A percentile compares a stretch with the other conserved stretches of the same genome.
phyloP scores from a whole-genome alignment of 176 grass and related monocot species.

The Secale cereale region DNA sequence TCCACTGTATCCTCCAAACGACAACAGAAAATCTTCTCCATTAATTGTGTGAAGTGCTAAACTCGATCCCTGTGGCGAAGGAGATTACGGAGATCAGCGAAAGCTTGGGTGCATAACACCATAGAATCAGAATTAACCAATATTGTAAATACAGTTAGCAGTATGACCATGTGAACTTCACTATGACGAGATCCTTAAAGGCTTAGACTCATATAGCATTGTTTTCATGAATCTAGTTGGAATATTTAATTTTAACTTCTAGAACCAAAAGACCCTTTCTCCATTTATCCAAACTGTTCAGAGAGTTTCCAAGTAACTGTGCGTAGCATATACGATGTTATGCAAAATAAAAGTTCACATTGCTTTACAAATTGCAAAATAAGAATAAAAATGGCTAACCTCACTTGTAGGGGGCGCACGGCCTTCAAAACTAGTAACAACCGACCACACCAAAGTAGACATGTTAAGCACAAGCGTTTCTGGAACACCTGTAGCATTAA shows the following conservation, averaged over 20 bases:
- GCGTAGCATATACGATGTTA: not conserved
- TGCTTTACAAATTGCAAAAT: not conserved
- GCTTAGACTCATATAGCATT: not conserved
- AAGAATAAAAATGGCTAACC: conserved; percentile 44
- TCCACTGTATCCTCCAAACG: conserved; percentile 99
- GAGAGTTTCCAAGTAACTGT: not conserved
- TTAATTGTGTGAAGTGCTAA: conserved; percentile 59
- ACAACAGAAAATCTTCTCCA: conserved; percentile 78
- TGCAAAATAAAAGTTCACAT: not conserved
- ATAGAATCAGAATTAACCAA: not conserved
- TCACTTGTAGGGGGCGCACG: conserved; percentile 83
- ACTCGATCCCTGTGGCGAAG: conserved; percentile 68
- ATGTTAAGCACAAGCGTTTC: conserved; percentile 96
- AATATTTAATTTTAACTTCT: conserved; percentile 17
- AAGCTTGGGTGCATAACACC: conserved; percentile 21
- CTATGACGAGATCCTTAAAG: not conserved
- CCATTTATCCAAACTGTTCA: not conserved
- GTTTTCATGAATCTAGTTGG: not conserved
- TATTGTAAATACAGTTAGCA: not conserved
- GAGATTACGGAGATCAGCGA: conserved; percentile 19
- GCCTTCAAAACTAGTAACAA: conserved; percentile 67
- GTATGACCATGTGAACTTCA: conserved; percentile 11
- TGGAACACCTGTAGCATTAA: conserved; percentile 65
- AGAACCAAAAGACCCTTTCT: not conserved
- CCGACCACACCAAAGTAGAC: conserved; percentile 81